A percentile compares a stretch with the other conserved stretches of the same genome.
These are phyloP conservation scores for Skeletonema tropicum DNA, from an alignment of 108 stramenopile genomes.

Conservation along the genomic window DNA sequence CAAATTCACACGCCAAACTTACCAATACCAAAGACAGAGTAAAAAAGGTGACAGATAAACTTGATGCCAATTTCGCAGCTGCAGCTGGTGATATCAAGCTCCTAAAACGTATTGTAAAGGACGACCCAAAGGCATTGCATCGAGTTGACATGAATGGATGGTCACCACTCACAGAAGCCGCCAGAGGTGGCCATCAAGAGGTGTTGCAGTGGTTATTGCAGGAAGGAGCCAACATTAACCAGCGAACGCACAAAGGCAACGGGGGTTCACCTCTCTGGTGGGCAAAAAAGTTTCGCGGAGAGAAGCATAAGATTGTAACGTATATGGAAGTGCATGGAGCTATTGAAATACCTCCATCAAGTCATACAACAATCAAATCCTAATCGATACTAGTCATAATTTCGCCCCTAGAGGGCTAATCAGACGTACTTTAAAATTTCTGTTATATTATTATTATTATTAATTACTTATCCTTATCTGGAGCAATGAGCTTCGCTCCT, in stretches of 20 bases:
- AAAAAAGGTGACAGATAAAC: conserved; percentile 13
- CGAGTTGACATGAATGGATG: conserved; percentile 79
- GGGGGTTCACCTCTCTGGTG: conserved; percentile 75
- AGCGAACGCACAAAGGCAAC: conserved; percentile 60
- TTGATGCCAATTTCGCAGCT: conserved; percentile 64
- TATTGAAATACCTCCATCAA: conserved; percentile 35
- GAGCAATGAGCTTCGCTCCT: conserved; percentile 27
- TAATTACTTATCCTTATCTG: conserved; percentile 7
- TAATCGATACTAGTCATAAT: not conserved
- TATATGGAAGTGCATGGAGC: conserved; percentile 49
- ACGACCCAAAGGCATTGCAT: conserved; percentile 50
- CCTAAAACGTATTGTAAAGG: conserved; percentile 50
- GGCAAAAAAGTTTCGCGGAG: conserved; percentile 51
- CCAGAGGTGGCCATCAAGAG: conserved; percentile 68
- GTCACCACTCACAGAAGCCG: conserved; percentile 85
- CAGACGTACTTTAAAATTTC: no score
- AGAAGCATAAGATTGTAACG: conserved; percentile 41
- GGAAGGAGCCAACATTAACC: conserved; percentile 58
- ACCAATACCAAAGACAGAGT: conserved; percentile 4
- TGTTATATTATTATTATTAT: no score
- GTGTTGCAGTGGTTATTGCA: conserved; percentile 58
- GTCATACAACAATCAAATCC: not conserved
- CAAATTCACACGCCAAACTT: conserved; percentile 36
- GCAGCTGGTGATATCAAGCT: conserved; percentile 52
- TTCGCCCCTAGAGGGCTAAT: no score